A percentile compares a stretch with the other conserved stretches of the same genome.
Evolutionary conservation across 345 rosid species (phyloP).

Genomic region (Corymbia maculata): DNA sequence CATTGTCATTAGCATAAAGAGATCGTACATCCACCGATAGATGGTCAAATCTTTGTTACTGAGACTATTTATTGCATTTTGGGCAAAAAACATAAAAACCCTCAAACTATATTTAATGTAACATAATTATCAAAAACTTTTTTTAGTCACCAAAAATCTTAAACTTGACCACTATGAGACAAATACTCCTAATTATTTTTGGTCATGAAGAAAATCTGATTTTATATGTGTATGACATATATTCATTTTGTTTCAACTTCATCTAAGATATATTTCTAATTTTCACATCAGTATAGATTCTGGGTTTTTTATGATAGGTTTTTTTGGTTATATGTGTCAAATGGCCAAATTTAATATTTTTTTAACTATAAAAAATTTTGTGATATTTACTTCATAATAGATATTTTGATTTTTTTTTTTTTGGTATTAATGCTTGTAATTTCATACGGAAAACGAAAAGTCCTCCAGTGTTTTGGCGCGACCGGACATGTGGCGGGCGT

Average conservation of each 20-base stretch:
- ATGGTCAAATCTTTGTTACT: neutral
- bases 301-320: neutral
- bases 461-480: neutral
- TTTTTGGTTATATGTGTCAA: neutral
- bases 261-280: too few species aligned
- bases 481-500: neutral
- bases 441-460: neutral
- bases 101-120: too few species aligned
- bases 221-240: too few species aligned
- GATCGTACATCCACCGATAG: neutral
- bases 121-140: too few species aligned
- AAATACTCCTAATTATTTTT: too few species aligned
- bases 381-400: too few species aligned
- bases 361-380: neutral
- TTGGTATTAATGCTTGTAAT: too few species aligned
- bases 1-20: neutral
- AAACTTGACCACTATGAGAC: rapidly evolving
- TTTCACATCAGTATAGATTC: too few species aligned
- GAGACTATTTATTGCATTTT: neutral
- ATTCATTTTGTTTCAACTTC: too few species aligned
- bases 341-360: neutral
- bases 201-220: too few species aligned
- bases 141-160: neutral
- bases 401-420: neutral
- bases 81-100: neutral